Evolutionary conservation across 78 protist genomes (phyloP), one percentile per base, ranked within the genome.

Genomic region (Dictyostelium intermedium): DNA sequence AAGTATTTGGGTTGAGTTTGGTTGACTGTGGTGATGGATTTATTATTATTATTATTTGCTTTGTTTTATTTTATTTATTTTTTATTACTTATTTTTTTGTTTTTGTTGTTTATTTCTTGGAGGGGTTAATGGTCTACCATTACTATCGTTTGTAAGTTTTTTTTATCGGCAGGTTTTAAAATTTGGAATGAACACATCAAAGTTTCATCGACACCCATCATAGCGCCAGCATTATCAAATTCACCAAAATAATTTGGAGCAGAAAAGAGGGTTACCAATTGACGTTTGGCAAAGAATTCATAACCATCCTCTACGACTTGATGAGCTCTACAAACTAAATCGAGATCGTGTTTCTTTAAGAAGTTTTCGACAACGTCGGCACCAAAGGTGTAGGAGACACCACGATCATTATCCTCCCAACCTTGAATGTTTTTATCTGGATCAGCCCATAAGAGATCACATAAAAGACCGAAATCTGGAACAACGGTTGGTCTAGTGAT

Each of bases 241-340:
- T 99, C 99, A 39, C 99, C 99, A 92, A 99, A 99, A 91, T 99
- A 99, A 96, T 99, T 98, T 27, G 99, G 99, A n/a, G 99, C 99
- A 0, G 98, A 93, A 92, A 99, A 99, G 47, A 99, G 30, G 7
- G 99, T 99, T 20, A 99, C 99, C 56, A 99, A 97, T 95, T 97
- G 96, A 25, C 99, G 91, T 92, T 97, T 95, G 2, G 99, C 99
- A 72, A 99, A 99, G 92, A 99, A 99, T 95, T 99, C 99, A 86
- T 99, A 99, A 13, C 99, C 99, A 60, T 98, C 99, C 82, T 98
- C 99, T 7, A 98, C 99, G 6, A 98, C 98, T 91, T 99, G 99
- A 92, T 99, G 99, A 7, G 99, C 99, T 5, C 99, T 91, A 83
- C 99, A 98, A 70, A 99, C 82, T 50, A 99, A 95, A 89, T 99